Base-by-base conservation (phyloP, 2,329 filamentous ascomycete species). In the Tolypocladium ovalisporum region DNA sequence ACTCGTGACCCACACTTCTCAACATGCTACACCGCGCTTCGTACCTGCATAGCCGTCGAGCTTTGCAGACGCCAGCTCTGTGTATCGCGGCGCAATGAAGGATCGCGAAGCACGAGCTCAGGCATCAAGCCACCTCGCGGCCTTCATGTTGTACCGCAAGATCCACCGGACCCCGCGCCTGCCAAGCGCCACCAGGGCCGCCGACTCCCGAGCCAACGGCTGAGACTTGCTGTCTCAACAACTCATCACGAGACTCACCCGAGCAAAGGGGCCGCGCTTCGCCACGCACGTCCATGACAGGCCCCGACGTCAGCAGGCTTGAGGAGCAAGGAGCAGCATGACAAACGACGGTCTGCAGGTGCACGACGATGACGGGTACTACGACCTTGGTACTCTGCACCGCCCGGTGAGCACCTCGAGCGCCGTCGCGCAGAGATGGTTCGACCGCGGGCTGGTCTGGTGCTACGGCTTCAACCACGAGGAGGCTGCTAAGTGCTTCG, bases 391-490 rank as follows among this genome's bases (percentile, higher is more conserved):
- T 57, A 66, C 72, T 0, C 84, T 81, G 65, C 71, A 74, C 36
- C 79, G 82, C n/a, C 63, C 71, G 3, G 73, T 89, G 52, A 83
- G 71, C 39, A 84, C 84, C 0, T 68, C 63, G 19, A 82, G 67
- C 63, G 49, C 66, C 4, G 73, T 76, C 52, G 78, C 84, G 1
- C 82, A 88, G 65, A 72, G 63, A 8, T 91, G 88, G 88, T 90
- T 89, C 67, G 76, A 87, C 66, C 82, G 86, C 13, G 88, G 86
- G 2, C 72, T 91, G n/a, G 75, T 85, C 27, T 91, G 88, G 88
- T 79, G 77, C 49, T 91, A 87, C 68, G 85, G 76, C 27, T 92
- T 92, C 74, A 90, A 91, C 66, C 87, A 90, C 65, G 85, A 87
- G 62, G 88, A 90, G 67, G 81, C 86, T 0, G 79, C 77, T 5